Evolutionary conservation across 257 asterid species (phyloP), one percentile per base, ranked within the genome.

Genomic region (Sherardia arvensis): DNA sequence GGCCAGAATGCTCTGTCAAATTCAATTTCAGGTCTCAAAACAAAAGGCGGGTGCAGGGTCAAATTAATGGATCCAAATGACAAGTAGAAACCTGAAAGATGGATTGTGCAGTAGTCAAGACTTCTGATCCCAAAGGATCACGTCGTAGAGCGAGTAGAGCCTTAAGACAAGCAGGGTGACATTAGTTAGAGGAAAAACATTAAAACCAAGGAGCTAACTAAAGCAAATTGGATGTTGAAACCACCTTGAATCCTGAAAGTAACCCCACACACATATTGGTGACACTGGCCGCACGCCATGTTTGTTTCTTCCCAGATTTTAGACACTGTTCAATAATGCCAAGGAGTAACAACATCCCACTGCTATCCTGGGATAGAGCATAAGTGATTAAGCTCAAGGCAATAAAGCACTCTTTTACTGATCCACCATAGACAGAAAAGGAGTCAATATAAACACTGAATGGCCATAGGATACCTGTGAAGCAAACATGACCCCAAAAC

Each of bases 241-340:
- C 59, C 76, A 92, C 99, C 97, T 90, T 93, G 75, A 93, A 77
- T 71, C 97, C 99, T 72, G 97, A 87, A 66, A 93, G 81, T 72
- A 93, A 78, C 58, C 97, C 99, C 82, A 93, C 96, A 71, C 99
- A 93, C 64, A 93, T 79, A 82, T 93, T 93, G 77, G 95, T 93
- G 49, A 93, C 71, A 74, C 88, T 85, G 47, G 87, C 84, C 21
- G 78, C 79, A 77, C 68, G 99, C 97, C 97, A 90, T 74, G 90
- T 67, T 75, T 90, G 97, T 67, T 72, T 87, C 76, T 83, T 93
- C 66, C 96, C 97, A 76, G 90, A 66, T 84, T 88, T 90, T 68
- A 93, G 83, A 74, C 97, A 85, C 75, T 82, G 89, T 77, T 93
- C 95, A 56, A 85, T 76, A 71, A 78, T 83, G 81, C 86, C 82